A percentile compares a stretch with the other conserved stretches of the same genome.
These are phyloP conservation scores for Trichosporon sp. DNA, from an alignment of 1,284 basidiomycete genomes.

Conservation along the genomic window DNA sequence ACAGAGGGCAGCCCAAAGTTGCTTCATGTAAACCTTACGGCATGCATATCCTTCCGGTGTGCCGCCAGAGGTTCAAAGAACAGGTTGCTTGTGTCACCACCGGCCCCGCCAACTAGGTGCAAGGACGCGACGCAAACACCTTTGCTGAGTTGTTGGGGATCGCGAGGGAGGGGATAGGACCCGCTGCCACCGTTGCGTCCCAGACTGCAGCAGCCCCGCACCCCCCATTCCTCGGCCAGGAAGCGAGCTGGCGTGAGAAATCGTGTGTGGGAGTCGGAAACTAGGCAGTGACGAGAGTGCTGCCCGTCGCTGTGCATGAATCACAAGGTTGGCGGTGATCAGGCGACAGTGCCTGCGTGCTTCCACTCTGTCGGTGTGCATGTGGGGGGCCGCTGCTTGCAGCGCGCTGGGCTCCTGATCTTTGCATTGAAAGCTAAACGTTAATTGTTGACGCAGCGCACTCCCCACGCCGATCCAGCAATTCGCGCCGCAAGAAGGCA, in stretches of 20 bases:
- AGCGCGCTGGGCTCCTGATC: neutral
- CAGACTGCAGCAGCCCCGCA: too few relatives aligned
- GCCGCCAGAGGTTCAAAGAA: too few relatives aligned
- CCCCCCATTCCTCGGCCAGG: too few relatives aligned
- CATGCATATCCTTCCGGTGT: neutral
- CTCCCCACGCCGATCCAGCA: neutral
- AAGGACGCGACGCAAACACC: too few relatives aligned
- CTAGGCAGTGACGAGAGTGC: too few relatives aligned
- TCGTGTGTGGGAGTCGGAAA: neutral
- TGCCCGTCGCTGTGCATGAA: neutral
- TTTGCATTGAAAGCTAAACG: neutral
- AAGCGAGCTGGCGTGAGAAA: neutral
- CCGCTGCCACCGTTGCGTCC: too few relatives aligned
- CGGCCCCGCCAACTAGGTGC: too few relatives aligned
- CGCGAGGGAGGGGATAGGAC: neutral
- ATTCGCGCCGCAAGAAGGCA: neutral
- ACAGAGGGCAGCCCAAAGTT: neutral
- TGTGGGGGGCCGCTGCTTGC: neutral
- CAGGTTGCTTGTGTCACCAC: too few relatives aligned
- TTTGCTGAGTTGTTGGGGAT: neutral
- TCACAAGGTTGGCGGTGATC: neutral
- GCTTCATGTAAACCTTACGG: slow-evolving; percentile 18
- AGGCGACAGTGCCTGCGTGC: neutral
- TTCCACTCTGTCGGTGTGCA: neutral
- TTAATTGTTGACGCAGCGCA: neutral